A percentile compares a stretch with the other conserved stretches of the same genome.
Conservation (phyloP, 306 rosid species). For the Cercis canadensis region DNA sequence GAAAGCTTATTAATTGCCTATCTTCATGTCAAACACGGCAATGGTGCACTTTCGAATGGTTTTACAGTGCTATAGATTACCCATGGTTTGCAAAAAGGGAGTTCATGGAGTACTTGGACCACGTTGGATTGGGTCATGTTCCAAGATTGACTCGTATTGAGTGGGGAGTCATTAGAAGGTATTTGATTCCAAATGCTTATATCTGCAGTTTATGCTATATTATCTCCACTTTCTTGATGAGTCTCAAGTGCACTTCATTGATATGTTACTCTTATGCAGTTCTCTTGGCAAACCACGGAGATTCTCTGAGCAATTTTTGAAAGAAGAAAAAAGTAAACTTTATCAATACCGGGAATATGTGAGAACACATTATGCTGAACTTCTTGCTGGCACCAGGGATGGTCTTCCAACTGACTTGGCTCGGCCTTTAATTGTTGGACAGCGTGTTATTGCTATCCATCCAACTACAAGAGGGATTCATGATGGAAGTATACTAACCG, state of each 20-base stretch:
- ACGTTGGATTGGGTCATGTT: constrained; percentile 95
- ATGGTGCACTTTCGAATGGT: constrained; percentile 96
- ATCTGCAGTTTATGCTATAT: constrained; percentile 25
- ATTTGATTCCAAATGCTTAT: constrained; percentile 43
- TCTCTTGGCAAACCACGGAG: constrained; percentile 96
- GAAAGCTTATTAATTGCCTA: constrained; percentile 68
- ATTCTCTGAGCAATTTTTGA: constrained; percentile 82
- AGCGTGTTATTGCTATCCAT: constrained; percentile 80
- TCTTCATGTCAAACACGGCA: constrained; percentile 69
- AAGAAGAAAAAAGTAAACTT: constrained; percentile 86
- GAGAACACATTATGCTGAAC: constrained; percentile 88
- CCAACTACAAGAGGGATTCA: constrained; percentile 81
- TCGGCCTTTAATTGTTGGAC: constrained; percentile 83
- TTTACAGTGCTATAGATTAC: constrained; percentile 93
- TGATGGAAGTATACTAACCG: constrained; percentile 79
- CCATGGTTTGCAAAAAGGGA: constrained; percentile 98
- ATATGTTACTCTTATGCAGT: constrained; percentile 60
- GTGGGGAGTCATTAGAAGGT: constrained; percentile 98
- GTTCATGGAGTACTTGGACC: constrained; percentile 89
- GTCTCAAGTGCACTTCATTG: constrained; percentile 25
- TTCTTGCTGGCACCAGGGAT: constrained; percentile 76
- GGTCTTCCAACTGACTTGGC: constrained; percentile 95
- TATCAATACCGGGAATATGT: constrained; percentile 88
- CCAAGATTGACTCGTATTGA: constrained; percentile 94
- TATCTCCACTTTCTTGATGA: constrained; percentile 28